Evolutionary conservation across 495 filamentous ascomycete genomes (phyloP), one percentile per base, ranked within the genome.

Genomic region (Wilcoxina mikolae): DNA sequence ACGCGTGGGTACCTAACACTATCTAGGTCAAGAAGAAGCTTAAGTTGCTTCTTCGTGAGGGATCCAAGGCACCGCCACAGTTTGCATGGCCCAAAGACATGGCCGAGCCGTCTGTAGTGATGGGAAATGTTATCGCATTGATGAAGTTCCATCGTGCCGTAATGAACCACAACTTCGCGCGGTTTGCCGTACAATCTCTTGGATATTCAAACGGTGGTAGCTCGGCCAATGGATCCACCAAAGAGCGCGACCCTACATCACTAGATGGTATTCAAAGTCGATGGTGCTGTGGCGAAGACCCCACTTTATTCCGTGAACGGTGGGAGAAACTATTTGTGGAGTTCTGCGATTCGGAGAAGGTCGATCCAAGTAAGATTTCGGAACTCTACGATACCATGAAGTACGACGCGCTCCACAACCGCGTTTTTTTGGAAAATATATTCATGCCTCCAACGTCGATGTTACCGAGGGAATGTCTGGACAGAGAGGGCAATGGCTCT

Each of bases 301-400:
- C 91, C 0, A 85, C 87, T 57, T 75, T 98, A 22, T 98, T 98
- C 74, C 85, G 81, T 60, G 91, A 98, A 65, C 78, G 91, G 53
- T 98, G 91, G 91, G 91, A 98, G 71, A 98, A 98, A 72, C 79
- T 98, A 7, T 98, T 98, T 68, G 78, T 77, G 29, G 91, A 98
- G 70, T 98, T 96, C 60, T 89, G 85, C 57, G 91, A 98, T 66
- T 82, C 83, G 3, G 91, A 98, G 58, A 98, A 96, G 71, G 85
- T 96, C 9, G 91, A 98, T 66, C 91, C 91, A 0, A 94, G 87
- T 72, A 96, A 96, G 71, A 87, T 98, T 31, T 94, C 87, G 5
- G 91, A 98, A 70, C 72, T 98, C 1, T 96, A 96, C 65, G 91
- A 98, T 68, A 95, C 88, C 26, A 95, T 96, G 89, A 98, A 98